Conservation (phyloP, 176 grass and related monocot genomes). For the Triticum dicoccoides region DNA sequence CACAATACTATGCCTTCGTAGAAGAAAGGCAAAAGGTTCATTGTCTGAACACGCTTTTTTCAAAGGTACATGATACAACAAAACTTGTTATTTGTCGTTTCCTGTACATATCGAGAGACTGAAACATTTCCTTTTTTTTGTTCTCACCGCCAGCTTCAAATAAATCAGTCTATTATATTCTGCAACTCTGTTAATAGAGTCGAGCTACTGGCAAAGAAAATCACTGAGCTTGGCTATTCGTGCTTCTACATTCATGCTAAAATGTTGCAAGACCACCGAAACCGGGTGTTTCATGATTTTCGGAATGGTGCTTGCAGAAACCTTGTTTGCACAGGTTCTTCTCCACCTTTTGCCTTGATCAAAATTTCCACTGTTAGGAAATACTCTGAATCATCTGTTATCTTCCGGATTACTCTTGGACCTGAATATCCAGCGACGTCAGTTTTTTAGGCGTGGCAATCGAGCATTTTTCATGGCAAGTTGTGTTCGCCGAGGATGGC, state of each 20-base stretch:
- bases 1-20: slow-evolving; percentile 69
- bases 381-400: neutral
- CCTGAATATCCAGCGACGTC: too few species aligned
- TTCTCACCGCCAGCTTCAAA: slow-evolving; percentile 66
- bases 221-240: slow-evolving; percentile 86
- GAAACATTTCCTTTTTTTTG: neutral
- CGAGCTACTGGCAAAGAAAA: slow-evolving; percentile 90
- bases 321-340: slow-evolving; percentile 88
- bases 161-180: slow-evolving; percentile 94
- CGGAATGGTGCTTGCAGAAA: slow-evolving; percentile 96
- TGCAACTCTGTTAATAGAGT: slow-evolving; percentile 95
- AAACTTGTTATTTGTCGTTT: neutral
- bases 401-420: neutral
- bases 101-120: slow-evolving; percentile 13
- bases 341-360: neutral
- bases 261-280: slow-evolving; percentile 94
- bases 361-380: neutral
- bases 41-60: slow-evolving; percentile 62
- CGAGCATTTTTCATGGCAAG: too few species aligned
- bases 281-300: slow-evolving; percentile 93
- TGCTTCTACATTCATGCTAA: slow-evolving; percentile 99
- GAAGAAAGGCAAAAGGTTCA: slow-evolving; percentile 74
- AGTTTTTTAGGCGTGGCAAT: too few species aligned
- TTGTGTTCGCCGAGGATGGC: too few species aligned
- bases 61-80: slow-evolving; percentile 29